Evolutionary conservation across 768 basidiomycete genomes (phyloP).

Genomic region (Phaeolepiota aurea): DNA sequence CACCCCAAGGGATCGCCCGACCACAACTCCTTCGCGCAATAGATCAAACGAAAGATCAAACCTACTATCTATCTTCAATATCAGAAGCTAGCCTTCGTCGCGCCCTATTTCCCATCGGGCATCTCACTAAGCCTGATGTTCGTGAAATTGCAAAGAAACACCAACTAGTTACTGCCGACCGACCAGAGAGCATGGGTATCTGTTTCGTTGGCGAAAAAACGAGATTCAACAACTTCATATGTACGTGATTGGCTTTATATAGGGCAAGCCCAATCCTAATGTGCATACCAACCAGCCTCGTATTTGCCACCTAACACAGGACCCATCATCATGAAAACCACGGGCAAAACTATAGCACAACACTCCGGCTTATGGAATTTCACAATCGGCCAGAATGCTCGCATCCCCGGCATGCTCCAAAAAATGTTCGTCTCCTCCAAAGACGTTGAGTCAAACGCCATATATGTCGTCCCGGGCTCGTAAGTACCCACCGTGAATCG

Average conservation of each 20-base stretch:
- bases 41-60: slow-evolving; percentile 79
- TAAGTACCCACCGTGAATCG: slow-evolving; percentile 21
- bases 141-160: slow-evolving; percentile 58
- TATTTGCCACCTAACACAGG: slow-evolving; percentile 72
- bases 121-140: slow-evolving; percentile 61
- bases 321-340: slow-evolving; percentile 48
- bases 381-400: slow-evolving; percentile 79
- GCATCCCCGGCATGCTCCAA: slow-evolving; percentile 48
- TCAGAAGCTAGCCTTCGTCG: slow-evolving; percentile 53
- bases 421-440: slow-evolving; percentile 73
- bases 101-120: slow-evolving; percentile 75
- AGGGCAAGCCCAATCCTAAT: too few species aligned
- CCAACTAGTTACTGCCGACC: slow-evolving; percentile 60
- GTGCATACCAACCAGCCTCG: slow-evolving; percentile 55
- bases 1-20: slow-evolving; percentile 15
- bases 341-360: slow-evolving; percentile 43
- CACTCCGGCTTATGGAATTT: slow-evolving; percentile 80
- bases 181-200: slow-evolving; percentile 87
- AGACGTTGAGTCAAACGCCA: slow-evolving; percentile 47
- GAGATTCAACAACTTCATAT: slow-evolving; percentile 65
- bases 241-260: slow-evolving; percentile 41
- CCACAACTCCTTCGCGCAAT: slow-evolving; percentile 44
- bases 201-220: slow-evolving; percentile 87
- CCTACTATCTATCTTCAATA: slow-evolving; percentile 83
- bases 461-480: slow-evolving; percentile 75